Conservation (phyloP, 2,329 filamentous ascomycete genomes). For the Talaromyces sp. region DNA sequence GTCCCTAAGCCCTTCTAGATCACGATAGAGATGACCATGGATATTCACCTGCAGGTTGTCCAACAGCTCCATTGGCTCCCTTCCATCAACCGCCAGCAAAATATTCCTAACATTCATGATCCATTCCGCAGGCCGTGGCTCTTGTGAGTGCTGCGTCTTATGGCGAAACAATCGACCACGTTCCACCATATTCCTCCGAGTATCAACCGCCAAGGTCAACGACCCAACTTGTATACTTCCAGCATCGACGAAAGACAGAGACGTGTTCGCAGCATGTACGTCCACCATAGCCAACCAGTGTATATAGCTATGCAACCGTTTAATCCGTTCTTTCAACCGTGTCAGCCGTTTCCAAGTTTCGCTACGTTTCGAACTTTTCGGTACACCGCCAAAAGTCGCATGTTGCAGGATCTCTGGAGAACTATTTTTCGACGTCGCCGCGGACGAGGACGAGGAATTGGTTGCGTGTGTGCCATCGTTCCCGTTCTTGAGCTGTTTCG, state of each 20-base stretch:
- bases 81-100: conserved; percentile 80
- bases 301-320: conserved; percentile 80
- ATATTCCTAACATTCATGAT: conserved; percentile 82
- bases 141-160: conserved; percentile 61
- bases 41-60: conserved; percentile 87
- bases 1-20: conserved; percentile 83
- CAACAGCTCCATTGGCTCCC: conserved; percentile 80
- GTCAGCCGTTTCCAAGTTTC: conserved; percentile 80
- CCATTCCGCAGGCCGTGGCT: conserved; percentile 86
- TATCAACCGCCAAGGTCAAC: conserved; percentile 84
- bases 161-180: conserved; percentile 85
- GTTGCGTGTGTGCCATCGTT: conserved; percentile 29
- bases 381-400: conserved; percentile 15
- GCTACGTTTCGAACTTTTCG: conserved; percentile 48
- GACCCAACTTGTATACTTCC: conserved; percentile 82
- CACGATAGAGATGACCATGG: conserved; percentile 83
- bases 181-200: conserved; percentile 85
- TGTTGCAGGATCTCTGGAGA: conserved; percentile 18
- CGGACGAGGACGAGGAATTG: conserved; percentile 18
- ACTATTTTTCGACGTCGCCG: conserved; percentile 11
- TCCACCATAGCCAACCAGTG: conserved; percentile 89
- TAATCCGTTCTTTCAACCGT: conserved; percentile 77
- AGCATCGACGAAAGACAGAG: conserved; percentile 73
- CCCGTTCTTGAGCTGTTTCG: conserved; percentile 56
- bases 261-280: conserved; percentile 77